Conservation (phyloP, 2,329 filamentous ascomycete species). For the Trichoderma cornu-damae region DNA sequence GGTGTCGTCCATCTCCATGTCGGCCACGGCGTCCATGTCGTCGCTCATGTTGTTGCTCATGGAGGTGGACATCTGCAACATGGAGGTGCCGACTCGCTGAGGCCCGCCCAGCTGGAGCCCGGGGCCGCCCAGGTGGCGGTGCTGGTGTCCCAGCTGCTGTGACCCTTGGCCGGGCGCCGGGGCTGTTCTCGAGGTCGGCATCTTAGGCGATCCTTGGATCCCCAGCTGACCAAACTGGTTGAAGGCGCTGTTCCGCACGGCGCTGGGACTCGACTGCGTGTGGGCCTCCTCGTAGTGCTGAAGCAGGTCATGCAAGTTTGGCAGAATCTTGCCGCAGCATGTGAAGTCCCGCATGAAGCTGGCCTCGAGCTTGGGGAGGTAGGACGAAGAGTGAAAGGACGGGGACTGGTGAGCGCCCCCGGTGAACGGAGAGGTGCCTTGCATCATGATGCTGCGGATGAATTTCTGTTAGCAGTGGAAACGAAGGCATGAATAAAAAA, state of each 20-base stretch:
- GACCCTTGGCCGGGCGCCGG: constrained; percentile 30
- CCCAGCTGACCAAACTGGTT: constrained; percentile 37
- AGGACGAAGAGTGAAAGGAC: constrained; percentile 93
- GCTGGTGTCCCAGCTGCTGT: constrained; percentile 34
- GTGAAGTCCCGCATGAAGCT: constrained; percentile 97
- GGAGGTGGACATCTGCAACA: constrained; percentile 39
- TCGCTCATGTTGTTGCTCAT: constrained; percentile 41
- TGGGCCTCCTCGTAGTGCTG: constrained; percentile 97
- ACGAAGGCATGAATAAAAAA: not conserved
- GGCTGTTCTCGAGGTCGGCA: constrained; percentile 32
- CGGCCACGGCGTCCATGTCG: constrained; percentile 80
- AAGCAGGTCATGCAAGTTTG: constrained; percentile 87
- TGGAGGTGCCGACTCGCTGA: constrained; percentile 26
- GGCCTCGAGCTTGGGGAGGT: constrained; percentile 91
- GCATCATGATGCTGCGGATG: constrained; percentile 76
- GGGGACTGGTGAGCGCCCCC: constrained; percentile 70
- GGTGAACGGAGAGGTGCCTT: constrained; percentile 83
- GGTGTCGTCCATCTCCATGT: constrained; percentile 95
- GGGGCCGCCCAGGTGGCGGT: constrained; percentile 27
- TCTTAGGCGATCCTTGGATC: constrained; percentile 31
- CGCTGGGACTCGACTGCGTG: constrained; percentile 58
- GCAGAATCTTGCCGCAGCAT: constrained; percentile 84
- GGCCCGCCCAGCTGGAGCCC: constrained; percentile 39
- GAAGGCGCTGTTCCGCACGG: constrained; percentile 38
- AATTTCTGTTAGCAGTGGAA: not conserved